Base-by-base conservation (phyloP, 1,284 basidiomycete species). In the Bondarzewia mesenterica region DNA sequence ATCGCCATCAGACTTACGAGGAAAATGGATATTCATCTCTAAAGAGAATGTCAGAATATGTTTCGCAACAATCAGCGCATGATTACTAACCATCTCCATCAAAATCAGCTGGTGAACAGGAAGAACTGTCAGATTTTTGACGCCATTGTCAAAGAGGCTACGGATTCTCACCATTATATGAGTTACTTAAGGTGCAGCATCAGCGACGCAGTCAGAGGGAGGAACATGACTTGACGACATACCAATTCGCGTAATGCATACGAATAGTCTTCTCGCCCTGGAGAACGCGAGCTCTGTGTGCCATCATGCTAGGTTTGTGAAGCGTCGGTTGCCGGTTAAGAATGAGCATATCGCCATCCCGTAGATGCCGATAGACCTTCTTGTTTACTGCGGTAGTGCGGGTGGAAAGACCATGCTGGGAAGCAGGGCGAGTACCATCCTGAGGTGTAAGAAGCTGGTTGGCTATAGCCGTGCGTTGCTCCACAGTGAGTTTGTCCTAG, bases 231-330 rank as follows among this genome's bases (percentile, higher is more conserved):
- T 10, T n/a, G 21, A 27, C 36, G 12, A 69, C 82, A 54, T 50
- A 91, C 89, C 96, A 99, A 63, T 99, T 99, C 43, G 96, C 96
- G 63, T 99, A 99, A 73, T 99, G 96, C 95, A 99, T 97, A 26
- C 96, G 83, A 65, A 99, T 99, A 1, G 96, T 99, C 74, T 97
- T 97, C 69, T 99, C 96, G 42, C 95, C 96, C 52, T 85, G 80
- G 53, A 99, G 68, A 15, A 99, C 89, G 54, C 87, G 85, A 21
- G 95, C 96, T 58, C 83, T 88, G 68, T 99, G 96, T 8, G 87
- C 89, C 96, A 99, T 99, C 95, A 99, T 99, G 74, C 89, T 93
- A n/a, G 96, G 95, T 66, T 99, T 99, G 69, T 99, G 96, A 51
- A 99, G 74, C 1, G 96, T 99, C 7, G 96, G 96, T 74, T 99